phyloP scores from a whole-genome alignment of 208 protist genomes.

The Acanthamoeba sp. region DNA sequence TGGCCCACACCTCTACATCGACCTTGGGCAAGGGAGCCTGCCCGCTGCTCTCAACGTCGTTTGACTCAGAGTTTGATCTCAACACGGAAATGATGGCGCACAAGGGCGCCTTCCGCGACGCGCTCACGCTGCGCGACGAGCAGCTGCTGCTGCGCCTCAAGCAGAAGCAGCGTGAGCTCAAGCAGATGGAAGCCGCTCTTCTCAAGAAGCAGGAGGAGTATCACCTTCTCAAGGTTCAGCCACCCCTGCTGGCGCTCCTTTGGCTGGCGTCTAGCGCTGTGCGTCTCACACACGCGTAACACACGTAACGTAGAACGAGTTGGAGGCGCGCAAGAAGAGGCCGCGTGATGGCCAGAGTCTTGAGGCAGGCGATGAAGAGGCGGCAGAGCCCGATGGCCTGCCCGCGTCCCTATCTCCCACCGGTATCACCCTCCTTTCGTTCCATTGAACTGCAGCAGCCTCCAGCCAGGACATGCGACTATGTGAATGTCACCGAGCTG shows the following conservation, averaged over 20 bases:
- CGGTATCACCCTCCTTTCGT: too few species aligned
- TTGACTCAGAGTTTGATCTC: conserved; percentile 24
- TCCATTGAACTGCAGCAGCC: too few species aligned
- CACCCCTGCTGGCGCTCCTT: not conserved
- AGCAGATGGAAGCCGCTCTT: conserved; percentile 9
- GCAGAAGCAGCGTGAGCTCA: conserved; percentile 35
- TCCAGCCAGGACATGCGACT: too few species aligned
- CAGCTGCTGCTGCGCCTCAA: conserved; percentile 35
- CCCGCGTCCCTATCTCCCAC: not conserved
- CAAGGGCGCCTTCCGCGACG: conserved; percentile 30
- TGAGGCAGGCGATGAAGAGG: not conserved
- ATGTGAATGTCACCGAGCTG: too few species aligned
- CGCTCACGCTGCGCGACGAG: conserved; percentile 13
- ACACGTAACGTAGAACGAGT: not conserved
- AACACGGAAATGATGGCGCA: conserved; percentile 22
- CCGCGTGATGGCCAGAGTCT: not conserved
- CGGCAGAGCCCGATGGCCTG: not conserved
- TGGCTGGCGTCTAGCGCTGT: too few species aligned
- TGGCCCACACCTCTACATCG: not conserved
- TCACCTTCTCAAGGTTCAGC: not conserved
- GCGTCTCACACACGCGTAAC: not conserved
- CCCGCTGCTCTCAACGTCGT: conserved; percentile 22
- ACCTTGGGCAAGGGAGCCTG: not conserved
- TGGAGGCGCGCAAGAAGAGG: conserved; percentile 32
- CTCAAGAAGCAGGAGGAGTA: conserved; percentile 31